Base-by-base conservation (phyloP, 2,329 filamentous ascomycete species). In the Epichloe festucae region DNA sequence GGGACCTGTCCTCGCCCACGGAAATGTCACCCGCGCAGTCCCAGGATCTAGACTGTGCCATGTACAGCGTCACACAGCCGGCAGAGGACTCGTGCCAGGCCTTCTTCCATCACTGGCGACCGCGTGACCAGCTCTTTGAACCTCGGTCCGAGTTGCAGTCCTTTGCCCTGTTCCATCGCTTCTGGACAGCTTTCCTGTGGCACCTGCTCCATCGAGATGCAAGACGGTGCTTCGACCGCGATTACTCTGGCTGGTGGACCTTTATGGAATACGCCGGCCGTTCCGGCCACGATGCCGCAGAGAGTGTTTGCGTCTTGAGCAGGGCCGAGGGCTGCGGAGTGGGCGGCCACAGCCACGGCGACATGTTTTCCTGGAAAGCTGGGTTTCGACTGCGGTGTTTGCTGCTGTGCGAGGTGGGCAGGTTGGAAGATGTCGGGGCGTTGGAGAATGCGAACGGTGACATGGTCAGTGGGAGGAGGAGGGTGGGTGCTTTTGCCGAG, bases 101-200 rank as follows among this genome's bases (percentile, higher is more conserved):
- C 36, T 49, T 54, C 43, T 38, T 53, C 23, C 46, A 53, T 39
- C 36, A 48, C 17, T 41, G 43, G 47, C 35, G 51, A 15, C 50
- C 47, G 8, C 40, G 53, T 11, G 40, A 44, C 15, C 19, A 47
- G 27, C 19, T 46, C 14, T 44, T 48, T 19, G 19, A 45, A 19
- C 43, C 47, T 35, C 40, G 40, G 12, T 31, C 53, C 8, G 36
- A 50, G 12, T 19, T 42, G 35, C 52, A 27, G 12, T 21, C 27
- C 2, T 51, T 46, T 21, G 27, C 43, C 5, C 12, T n/a, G 11
- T 46, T 43, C 19, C 44, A 40, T 38, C 40, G 46, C 11, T 53
- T 48, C 19, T 51, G 51, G 51, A 46, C 42, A 42, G 46, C 53
- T 1, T 53, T 49, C 21, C 45, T 53, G 5, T 53, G 53, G 44